A percentile compares a stretch with the other conserved stretches of the same genome.
Conservation (phyloP, 2,329 filamentous ascomycete genomes). For the Dactylella cylindrospora region DNA sequence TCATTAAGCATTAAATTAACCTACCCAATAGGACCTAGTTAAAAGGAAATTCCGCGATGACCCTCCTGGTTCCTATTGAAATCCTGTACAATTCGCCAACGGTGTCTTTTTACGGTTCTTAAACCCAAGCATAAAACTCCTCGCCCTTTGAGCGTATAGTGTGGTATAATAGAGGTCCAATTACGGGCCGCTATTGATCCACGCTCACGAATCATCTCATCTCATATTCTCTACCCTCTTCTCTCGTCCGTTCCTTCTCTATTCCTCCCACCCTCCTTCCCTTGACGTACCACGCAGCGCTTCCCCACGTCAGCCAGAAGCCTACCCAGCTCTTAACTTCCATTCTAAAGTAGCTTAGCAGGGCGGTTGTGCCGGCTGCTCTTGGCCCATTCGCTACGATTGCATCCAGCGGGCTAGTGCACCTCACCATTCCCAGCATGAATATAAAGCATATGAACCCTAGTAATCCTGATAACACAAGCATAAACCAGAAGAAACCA, state of each 20-base stretch:
- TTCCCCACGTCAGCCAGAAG: slow-evolving; percentile 57
- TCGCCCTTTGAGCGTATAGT: no score
- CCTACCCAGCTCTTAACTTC: slow-evolving; percentile 59
- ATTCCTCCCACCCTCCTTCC: slow-evolving; percentile 51
- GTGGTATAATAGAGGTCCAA: no score
- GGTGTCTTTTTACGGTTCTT: no score
- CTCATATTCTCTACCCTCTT: background rate
- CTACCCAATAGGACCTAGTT: no score
- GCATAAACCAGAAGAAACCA: slow-evolving; percentile 61
- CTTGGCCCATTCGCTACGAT: slow-evolving; percentile 58
- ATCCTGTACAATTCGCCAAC: no score
- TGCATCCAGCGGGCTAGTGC: slow-evolving; percentile 58
- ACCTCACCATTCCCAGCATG: slow-evolving; percentile 57
- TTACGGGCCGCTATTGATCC: no score
- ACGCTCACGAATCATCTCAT: no score
- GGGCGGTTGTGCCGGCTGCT: slow-evolving; percentile 56
- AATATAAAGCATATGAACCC: slow-evolving; percentile 57
- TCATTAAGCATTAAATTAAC: no score
- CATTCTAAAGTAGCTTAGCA: slow-evolving; percentile 57
- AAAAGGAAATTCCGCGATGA: no score
- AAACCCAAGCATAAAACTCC: no score
- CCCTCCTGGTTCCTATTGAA: no score
- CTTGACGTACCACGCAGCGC: slow-evolving; percentile 57
- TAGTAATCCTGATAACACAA: slow-evolving; percentile 56
- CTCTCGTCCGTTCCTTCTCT: slow-evolving; percentile 49